Percentiles rank a stretch among this genome's conserved stretches.
Conservation (phyloP, 257 asterid species). For the Ocimum tenuiflorum region DNA sequence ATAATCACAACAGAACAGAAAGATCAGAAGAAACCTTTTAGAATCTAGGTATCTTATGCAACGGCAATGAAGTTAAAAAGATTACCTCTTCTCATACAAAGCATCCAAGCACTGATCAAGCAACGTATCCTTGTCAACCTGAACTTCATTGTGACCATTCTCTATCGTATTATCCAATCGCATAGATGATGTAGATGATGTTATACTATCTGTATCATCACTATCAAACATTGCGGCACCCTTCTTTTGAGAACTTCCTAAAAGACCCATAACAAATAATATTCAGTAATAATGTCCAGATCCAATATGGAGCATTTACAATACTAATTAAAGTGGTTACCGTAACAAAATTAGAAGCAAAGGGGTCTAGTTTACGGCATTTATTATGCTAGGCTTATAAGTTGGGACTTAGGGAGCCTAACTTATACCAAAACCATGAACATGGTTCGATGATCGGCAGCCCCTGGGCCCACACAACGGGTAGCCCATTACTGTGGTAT, state of each 20-base stretch:
- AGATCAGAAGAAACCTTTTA: not conserved
- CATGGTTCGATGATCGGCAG: too few species aligned
- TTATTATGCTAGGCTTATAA: not conserved
- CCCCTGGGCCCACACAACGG: too few species aligned
- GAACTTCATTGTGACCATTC: conserved; percentile 46
- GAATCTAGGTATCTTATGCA: not conserved
- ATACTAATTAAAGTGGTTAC: not conserved
- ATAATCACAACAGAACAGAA: not conserved
- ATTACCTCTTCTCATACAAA: conserved; percentile 88
- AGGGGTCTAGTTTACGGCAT: not conserved
- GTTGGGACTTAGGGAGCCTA: too few species aligned
- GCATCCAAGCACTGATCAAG: conserved; percentile 75
- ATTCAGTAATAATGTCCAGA: conserved; percentile 6
- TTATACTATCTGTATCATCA: conserved; percentile 75
- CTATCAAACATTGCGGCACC: conserved; percentile 68
- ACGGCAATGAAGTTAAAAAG: not conserved
- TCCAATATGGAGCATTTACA: not conserved
- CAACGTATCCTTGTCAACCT: conserved; percentile 47
- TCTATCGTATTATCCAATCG: conserved; percentile 35
- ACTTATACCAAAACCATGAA: not conserved
- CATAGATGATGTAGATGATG: conserved; percentile 63
- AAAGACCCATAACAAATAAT: conserved; percentile 14
- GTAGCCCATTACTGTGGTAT: too few species aligned
- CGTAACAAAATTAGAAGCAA: not conserved
- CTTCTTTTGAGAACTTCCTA: conserved; percentile 76